Conservation (phyloP, 805 yeast genomes). For the Priceomyces melissophilus region DNA sequence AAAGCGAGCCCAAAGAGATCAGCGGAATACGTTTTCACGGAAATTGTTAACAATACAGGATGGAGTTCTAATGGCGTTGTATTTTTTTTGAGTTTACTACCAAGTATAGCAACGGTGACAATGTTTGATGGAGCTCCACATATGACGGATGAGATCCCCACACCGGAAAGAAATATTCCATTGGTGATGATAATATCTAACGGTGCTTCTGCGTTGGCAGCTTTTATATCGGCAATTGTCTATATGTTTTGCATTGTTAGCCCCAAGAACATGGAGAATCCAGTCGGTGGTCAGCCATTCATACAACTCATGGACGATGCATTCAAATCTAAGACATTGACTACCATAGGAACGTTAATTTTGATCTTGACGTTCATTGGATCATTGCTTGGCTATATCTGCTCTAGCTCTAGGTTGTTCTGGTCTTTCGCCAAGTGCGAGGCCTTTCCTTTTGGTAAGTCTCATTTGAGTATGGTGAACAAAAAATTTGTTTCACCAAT, state of each 20-base stretch:
- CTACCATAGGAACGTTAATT: conserved; percentile 20
- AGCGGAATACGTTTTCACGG: conserved; percentile 19
- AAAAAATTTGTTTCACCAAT: conserved; percentile 22
- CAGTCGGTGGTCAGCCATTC: conserved; percentile 21
- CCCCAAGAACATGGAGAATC: conserved; percentile 11
- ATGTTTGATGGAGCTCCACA: conserved; percentile 34
- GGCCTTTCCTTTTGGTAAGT: conserved; percentile 27
- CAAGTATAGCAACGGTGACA: conserved; percentile 24
- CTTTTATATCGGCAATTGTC: conserved; percentile 28
- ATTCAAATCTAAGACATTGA: conserved; percentile 20
- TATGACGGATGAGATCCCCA: conserved; percentile 30
- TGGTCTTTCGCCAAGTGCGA: conserved; percentile 34
- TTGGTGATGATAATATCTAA: conserved; percentile 29
- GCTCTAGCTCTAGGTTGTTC: conserved; percentile 29
- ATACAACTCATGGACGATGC: conserved; percentile 22
- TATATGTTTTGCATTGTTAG: conserved; percentile 22
- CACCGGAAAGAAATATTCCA: conserved; percentile 28
- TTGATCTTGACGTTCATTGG: conserved; percentile 16
- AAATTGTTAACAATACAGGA: conserved; percentile 22
- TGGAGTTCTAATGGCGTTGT: conserved; percentile 23
- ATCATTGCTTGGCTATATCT: conserved; percentile 16
- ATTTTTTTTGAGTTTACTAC: conserved; percentile 23
- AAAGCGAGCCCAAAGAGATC: conserved; percentile 16
- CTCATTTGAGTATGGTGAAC: conserved; percentile 20
- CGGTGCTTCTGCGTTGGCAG: conserved; percentile 21